Evolutionary conservation across 75 land plant genomes (phyloP), one percentile per base, ranked within the genome.

Genomic region (Isoetes taiwanensis): DNA sequence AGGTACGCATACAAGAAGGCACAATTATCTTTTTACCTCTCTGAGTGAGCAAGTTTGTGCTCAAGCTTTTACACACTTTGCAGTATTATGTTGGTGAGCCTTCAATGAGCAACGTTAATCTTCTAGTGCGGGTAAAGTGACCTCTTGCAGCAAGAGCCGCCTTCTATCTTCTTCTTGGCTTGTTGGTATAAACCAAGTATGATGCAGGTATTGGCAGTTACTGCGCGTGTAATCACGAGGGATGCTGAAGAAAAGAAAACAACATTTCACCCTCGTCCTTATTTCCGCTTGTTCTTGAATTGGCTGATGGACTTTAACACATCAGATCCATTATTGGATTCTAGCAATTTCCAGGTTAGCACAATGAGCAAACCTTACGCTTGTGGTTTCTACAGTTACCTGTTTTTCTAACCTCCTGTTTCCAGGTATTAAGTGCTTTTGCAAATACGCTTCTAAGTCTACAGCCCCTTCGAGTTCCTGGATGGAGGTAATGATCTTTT

Each of bases 201-300:
- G 42, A 29, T 6, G n/a, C 81, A 93, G 99, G 75, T 93, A 38
- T 70, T 93, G 40, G 52, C 76, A 1, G 86, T 94, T 3, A 78
- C 80, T 34, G 84, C 78, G 23, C 78, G 79, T 56, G 71, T 76
- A 17, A 78, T 94, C 61, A 85, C 79, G 43, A 81, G 73, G 64
- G 99, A 80, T 67, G 73, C 77, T 1, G 90, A 88, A 43, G 99
- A 94, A 37, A 90, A 76, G 67, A 88, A 80, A 61, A 29, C 72
- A 34, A 67, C 78, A 34, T 94, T 94, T 57, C 86, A 84, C 66
- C 86, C 99, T 21, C 80, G 99, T 30, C 99, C 99, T 31, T 88
- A 84, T 67, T 94, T 84, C 54, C 75, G 99, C 58, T 48, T 94
- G 33, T 84, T 88, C 61, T 60, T 94, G 35, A 79, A 74, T 24